These are phyloP conservation scores for Cladosporium halotolerans DNA, from an alignment of 2,329 filamentous ascomycete genomes.

Conservation along the genomic window DNA sequence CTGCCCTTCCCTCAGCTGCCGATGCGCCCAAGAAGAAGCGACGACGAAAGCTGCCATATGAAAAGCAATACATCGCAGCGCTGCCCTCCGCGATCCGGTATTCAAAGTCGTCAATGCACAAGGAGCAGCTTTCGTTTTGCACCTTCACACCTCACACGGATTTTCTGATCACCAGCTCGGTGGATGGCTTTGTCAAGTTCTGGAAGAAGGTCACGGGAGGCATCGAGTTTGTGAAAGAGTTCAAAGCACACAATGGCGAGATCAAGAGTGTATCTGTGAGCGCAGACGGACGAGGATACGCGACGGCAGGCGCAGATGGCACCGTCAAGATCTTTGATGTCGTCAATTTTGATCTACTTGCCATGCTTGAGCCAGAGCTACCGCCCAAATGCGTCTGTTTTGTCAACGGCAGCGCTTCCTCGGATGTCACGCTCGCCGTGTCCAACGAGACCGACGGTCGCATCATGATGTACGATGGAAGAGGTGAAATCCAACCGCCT, in stretches of 20 bases:
- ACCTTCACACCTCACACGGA: constrained; percentile 87
- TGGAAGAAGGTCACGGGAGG: constrained; percentile 89
- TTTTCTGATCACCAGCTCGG: constrained; percentile 88
- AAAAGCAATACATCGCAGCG: constrained; percentile 89
- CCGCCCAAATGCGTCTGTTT: constrained; percentile 78
- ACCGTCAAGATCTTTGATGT: constrained; percentile 73
- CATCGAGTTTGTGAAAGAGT: constrained; percentile 98
- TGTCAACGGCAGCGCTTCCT: constrained; percentile 84
- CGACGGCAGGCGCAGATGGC: constrained; percentile 73
- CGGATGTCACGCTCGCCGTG: constrained; percentile 76
- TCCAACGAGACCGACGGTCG: constrained; percentile 66
- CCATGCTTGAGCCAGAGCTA: constrained; percentile 73
- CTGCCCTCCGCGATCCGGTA: constrained; percentile 76
- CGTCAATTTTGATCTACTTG: constrained; percentile 63
- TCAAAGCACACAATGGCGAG: constrained; percentile 80
- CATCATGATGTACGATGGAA: constrained; percentile 81
- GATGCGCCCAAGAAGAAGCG: constrained; percentile 85
- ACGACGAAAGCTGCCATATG: constrained; percentile 80
- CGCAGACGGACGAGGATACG: constrained; percentile 86
- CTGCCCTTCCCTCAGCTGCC: constrained; percentile 73
- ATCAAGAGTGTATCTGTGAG: constrained; percentile 80
- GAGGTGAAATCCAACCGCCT: constrained; percentile 70
- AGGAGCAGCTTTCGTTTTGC: constrained; percentile 83
- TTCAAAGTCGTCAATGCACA: constrained; percentile 96
- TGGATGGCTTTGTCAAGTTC: constrained; percentile 97